These are phyloP conservation scores for Dactylellina cionopaga DNA, from an alignment of 2,329 filamentous ascomycete species.

Conservation along the genomic window DNA sequence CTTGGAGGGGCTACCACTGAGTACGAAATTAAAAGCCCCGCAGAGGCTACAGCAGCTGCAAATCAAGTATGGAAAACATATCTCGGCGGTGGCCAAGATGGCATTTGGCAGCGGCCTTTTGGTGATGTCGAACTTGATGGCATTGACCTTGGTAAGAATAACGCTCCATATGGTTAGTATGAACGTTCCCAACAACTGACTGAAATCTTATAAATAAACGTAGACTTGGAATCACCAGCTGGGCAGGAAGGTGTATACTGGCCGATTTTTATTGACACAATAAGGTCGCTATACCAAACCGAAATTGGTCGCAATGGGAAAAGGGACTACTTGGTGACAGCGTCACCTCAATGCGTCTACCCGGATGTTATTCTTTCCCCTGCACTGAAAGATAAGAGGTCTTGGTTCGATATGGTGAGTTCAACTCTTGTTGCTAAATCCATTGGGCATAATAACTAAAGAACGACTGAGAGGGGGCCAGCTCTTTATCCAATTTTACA, in stretches of 20 bases:
- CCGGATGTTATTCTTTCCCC: slow-evolving; percentile 64
- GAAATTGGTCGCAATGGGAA: slow-evolving; percentile 62
- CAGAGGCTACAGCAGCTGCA: slow-evolving; percentile 68
- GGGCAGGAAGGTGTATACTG: slow-evolving; percentile 29
- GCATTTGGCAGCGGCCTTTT: slow-evolving; percentile 19
- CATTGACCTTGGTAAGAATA: slow-evolving; percentile 42
- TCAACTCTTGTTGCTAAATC: too few species aligned
- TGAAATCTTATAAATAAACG: too few species aligned
- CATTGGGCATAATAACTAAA: too few species aligned
- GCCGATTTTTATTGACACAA: slow-evolving; percentile 43
- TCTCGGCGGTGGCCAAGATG: slow-evolving; percentile 27
- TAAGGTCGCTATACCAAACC: slow-evolving; percentile 25
- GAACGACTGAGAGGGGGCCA: too few species aligned
- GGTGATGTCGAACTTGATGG: slow-evolving; percentile 45
- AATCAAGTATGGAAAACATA: slow-evolving; percentile 68
- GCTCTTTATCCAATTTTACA: slow-evolving; percentile 52
- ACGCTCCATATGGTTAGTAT: too few species aligned
- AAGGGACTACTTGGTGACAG: slow-evolving; percentile 68
- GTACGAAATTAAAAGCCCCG: slow-evolving; percentile 58
- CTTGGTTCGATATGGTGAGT: slow-evolving; percentile 48
- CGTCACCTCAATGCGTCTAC: slow-evolving; percentile 74
- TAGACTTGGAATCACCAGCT: slow-evolving; percentile 33
- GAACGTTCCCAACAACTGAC: too few species aligned
- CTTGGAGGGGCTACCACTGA: slow-evolving; percentile 72
- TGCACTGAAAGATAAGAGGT: slow-evolving; percentile 23